Base-by-base conservation (phyloP, 768 basidiomycete species). In the Gymnopilus junonius region DNA sequence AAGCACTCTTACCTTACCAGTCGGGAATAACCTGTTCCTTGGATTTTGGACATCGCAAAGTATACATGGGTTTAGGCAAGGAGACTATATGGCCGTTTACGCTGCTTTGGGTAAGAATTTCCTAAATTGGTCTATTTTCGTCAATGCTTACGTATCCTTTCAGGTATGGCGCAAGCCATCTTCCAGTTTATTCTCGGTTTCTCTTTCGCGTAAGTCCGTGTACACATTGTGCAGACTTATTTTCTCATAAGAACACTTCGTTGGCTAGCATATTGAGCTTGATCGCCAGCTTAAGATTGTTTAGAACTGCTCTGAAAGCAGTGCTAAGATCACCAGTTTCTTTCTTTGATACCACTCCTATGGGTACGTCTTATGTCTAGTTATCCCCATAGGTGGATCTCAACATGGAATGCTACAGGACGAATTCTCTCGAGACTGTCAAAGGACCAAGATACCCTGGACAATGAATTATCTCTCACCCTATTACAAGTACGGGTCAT, bases 331-430 rank as follows among this genome's bases (percentile, higher is more conserved):
- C 89, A 7, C 87, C 90, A 0, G 74, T 82, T 0, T 82, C 87
- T 3, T 92, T 91, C 78, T 91, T 90, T 69, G 91, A 93, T 69
- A 88, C 89, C 0, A 91, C 90, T 0, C 88, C 88, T 1, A 80
- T 88, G 70, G 87, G 87, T 86, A 65, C 7, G 63, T 25, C 8
- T 15, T 40, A 7, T 15, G 11, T 1, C 34, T 10, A 15, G 0
- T 17, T 54, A 4, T 17, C 32, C 23, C 11, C 45, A 15, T n/a
- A 21, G 11, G 11, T 15, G 29, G 39, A 34, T 14, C 39, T 62
- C 23, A 63, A 39, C 46, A 29, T 4, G 48, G 25, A 11, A 63
- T 20, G 15, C 54, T 20, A n/a, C 48, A 87, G 88, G 87, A 1
- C 76, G 87, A 31, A 84, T 88, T 39, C 76, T 85, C 39, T 86